phyloP scores from a whole-genome alignment of 2,329 filamentous ascomycete species.

The Teratosphaeriaceae sp. region DNA sequence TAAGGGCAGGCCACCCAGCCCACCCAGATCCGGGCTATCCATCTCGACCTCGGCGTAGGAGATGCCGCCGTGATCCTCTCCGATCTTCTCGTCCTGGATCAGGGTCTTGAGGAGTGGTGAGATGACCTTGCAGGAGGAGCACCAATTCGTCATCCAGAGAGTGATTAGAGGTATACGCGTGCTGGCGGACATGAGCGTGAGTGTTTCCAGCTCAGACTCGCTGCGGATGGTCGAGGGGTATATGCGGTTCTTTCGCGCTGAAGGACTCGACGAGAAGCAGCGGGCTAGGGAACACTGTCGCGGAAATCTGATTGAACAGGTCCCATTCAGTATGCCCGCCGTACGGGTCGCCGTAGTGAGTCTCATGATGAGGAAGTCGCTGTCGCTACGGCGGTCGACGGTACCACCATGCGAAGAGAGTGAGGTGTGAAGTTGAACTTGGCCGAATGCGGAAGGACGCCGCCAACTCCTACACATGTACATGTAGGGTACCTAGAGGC shows the following conservation, averaged over 20 bases:
- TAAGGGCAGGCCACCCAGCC: conserved; percentile 30
- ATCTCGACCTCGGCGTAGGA: conserved; percentile 44
- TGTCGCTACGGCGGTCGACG: too few species aligned
- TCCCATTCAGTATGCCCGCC: too few species aligned
- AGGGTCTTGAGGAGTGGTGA: conserved; percentile 37
- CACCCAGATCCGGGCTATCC: conserved; percentile 39
- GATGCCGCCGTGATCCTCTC: conserved; percentile 40
- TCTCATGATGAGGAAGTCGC: too few species aligned
- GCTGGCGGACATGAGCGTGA: conserved; percentile 42
- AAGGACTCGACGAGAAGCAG: too few species aligned
- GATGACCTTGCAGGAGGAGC: conserved; percentile 37
- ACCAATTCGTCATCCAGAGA: conserved; percentile 46
- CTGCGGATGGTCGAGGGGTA: conserved; percentile 36
- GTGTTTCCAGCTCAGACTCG: conserved; percentile 41
- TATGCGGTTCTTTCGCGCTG: conserved; percentile 31
- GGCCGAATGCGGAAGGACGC: too few species aligned
- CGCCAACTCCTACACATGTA: too few species aligned
- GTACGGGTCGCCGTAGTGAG: too few species aligned
- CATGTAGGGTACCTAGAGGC: too few species aligned
- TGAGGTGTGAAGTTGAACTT: too few species aligned
- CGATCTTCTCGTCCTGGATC: conserved; percentile 38
- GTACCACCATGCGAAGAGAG: too few species aligned
- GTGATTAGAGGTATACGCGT: conserved; percentile 41
- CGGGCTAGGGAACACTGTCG: too few species aligned
- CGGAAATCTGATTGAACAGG: too few species aligned